Evolutionary conservation across 2,329 filamentous ascomycete species (phyloP), one percentile per base, ranked within the genome.

Genomic region (Sarocladium kiliense): DNA sequence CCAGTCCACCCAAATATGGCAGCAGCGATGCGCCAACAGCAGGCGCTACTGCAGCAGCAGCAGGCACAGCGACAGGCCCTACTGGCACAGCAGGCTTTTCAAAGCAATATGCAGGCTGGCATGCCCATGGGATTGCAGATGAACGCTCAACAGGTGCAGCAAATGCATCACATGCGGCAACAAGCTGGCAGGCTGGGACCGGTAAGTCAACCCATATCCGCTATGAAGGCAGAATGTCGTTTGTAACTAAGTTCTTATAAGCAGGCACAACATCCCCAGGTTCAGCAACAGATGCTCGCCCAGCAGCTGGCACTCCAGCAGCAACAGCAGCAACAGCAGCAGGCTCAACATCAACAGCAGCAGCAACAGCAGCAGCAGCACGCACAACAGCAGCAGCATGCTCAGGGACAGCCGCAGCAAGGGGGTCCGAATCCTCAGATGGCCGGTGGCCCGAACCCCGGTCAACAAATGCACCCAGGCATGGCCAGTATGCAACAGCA

Each of bases 11-110:
- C 39, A 23, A 50, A 54, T 53, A 51, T 55, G 53, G 53, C 58
- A 62, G 57, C 62, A 3, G 34, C 50, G 18, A 53, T 53, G 50
- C 50, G 76, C 53, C 81, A 85, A 59, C 80, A 84, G 58, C 77
- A 82, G 55, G 70, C 79, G 3, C 73, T 82, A 39, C 80, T 83
- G 50, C 81, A 85, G 44, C 79, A 82, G 58, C 79, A 80, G 55
- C 72, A 75, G 30, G 55, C 73, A 78, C 70, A 71, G 21, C 71
- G 77, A 53, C 80, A 85, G 58, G 73, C 74, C 6, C 68, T 82
- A 57, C 74, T 84, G 70, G 73, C 74, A 16, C 79, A 83, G 60
- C 80, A 84, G 59, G 74, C 71, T 55, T 83, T 74, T 62, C 76
- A 77, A 30, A 75, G 68, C 47, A 77, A 77, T 49, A 80, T 85